These are phyloP conservation scores for Colletotrichum aenigma DNA, from an alignment of 2,329 filamentous ascomycete genomes.

Conservation along the genomic window DNA sequence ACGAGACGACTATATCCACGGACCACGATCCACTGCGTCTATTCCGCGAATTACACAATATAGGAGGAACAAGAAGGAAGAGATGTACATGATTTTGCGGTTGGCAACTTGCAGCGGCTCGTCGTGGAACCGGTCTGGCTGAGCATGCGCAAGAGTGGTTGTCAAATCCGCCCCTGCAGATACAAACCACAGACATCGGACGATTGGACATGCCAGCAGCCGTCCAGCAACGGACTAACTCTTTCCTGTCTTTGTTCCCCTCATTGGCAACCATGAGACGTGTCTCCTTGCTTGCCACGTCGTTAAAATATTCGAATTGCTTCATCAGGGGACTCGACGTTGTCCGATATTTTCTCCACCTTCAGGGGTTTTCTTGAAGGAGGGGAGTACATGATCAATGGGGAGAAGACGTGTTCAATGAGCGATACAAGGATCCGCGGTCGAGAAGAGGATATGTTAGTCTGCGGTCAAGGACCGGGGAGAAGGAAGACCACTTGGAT, in stretches of 20 bases:
- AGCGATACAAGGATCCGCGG: background rate
- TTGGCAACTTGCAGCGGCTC: background rate
- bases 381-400: background rate
- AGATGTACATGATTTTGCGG: background rate
- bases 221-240: background rate
- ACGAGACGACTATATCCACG: background rate
- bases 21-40: background rate
- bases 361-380: background rate
- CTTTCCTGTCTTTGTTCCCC: background rate
- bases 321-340: constrained; percentile 6
- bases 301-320: constrained; percentile 29
- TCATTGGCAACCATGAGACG: background rate
- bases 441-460: background rate
- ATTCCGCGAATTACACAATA: background rate
- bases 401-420: background rate
- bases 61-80: background rate
- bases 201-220: background rate
- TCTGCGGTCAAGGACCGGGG: background rate
- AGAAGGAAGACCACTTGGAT: background rate
- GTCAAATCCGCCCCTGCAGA: constrained; percentile 6
- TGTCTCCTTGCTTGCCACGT: constrained; percentile 36
- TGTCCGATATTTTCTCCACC: constrained; percentile 5
- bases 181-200: background rate
- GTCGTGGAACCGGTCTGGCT: background rate
- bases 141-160: background rate